phyloP scores from a whole-genome alignment of 228 moss, liverwort and hornwort species.

The Sphagnum magellanicum region DNA sequence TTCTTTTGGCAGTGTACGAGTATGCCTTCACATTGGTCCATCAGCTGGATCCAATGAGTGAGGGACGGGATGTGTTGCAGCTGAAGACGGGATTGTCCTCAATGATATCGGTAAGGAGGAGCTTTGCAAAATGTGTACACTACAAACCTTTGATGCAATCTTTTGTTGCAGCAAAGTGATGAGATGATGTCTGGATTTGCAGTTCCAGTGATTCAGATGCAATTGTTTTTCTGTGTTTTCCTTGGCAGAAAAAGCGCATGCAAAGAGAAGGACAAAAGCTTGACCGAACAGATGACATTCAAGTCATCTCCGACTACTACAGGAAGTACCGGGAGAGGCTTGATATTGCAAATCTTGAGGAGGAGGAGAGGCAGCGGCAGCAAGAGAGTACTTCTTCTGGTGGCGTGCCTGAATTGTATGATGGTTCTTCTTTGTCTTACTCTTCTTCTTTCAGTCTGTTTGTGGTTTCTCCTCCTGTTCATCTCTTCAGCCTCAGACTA shows the following conservation, averaged over 20 bases:
- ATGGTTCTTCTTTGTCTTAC: not conserved
- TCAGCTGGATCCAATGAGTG: constrained; percentile 84
- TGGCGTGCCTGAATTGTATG: constrained; percentile 30
- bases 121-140: too few species aligned
- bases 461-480: too few species aligned
- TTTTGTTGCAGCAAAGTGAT: too few species aligned
- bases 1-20: constrained; percentile 63
- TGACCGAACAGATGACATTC: constrained; percentile 36
- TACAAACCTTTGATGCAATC: too few species aligned
- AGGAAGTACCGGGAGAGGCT: constrained; percentile 24
- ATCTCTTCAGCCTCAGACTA: too few species aligned
- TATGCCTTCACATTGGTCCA: constrained; percentile 85
- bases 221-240: too few species aligned
- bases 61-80: constrained; percentile 93
- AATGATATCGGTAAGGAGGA: constrained; percentile 65
- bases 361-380: constrained; percentile 6
- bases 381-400: not conserved
- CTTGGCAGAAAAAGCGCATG: constrained; percentile 41
- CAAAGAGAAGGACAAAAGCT: constrained; percentile 46
- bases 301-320: constrained; percentile 32
- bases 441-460: too few species aligned
- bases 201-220: too few species aligned
- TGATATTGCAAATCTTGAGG: constrained; percentile 40
- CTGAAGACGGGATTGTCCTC: constrained; percentile 97
- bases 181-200: too few species aligned